Conservation (phyloP, 2,329 filamentous ascomycete genomes). For the Neurospora sp. region DNA sequence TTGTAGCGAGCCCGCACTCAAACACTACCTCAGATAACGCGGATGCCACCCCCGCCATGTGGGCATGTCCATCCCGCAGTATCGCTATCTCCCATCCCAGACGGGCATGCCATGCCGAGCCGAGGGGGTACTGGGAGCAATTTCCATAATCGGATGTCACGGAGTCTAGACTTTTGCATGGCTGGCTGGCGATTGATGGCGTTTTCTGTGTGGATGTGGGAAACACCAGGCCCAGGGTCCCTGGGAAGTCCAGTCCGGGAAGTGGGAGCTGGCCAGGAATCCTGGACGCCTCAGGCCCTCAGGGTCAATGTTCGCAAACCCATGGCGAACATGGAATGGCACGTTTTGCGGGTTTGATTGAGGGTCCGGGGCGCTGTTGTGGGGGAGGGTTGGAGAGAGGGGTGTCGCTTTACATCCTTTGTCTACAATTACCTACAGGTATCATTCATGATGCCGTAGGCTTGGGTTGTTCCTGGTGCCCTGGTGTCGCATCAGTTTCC, state of each 20-base stretch:
- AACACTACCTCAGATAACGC: not conserved
- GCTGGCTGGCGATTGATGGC: not conserved
- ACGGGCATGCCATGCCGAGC: not conserved
- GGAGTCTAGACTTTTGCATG: not conserved
- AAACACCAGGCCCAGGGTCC: not conserved
- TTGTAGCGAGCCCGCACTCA: not conserved
- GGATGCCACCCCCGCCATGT: not conserved
- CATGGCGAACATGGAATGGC: not conserved
- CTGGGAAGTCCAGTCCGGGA: not conserved
- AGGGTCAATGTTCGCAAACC: not conserved
- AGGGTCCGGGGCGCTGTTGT: too few relatives aligned
- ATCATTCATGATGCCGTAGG: not conserved
- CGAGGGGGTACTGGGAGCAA: not conserved
- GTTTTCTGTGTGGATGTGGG: not conserved
- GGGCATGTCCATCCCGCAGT: not conserved
- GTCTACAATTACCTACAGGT: not conserved
- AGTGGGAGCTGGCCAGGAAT: not conserved
- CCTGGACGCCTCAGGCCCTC: not conserved
- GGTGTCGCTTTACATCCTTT: not conserved
- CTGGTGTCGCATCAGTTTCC: not conserved
- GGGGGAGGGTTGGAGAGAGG: not conserved
- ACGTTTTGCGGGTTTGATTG: not conserved
- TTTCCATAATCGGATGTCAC: not conserved
- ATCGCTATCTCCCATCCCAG: not conserved
- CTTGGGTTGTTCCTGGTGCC: not conserved